Evolutionary conservation across 1,284 basidiomycete genomes (phyloP), one percentile per base, ranked within the genome.

Genomic region (Tranzscheliella williamsii): DNA sequence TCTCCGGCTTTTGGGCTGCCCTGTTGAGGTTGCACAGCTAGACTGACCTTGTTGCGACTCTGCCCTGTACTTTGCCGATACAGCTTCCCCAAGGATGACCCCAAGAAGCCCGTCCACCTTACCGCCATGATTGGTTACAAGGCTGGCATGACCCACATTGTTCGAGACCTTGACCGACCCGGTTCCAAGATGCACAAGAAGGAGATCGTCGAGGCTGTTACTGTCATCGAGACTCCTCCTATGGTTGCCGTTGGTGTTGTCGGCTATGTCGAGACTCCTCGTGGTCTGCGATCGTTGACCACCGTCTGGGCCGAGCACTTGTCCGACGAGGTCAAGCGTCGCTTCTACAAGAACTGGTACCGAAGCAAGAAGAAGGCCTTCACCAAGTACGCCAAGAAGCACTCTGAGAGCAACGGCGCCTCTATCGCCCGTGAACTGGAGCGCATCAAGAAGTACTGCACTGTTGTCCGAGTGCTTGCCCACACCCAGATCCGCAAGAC

Each of bases 311-410:
- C 84, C 65, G 82, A 84, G 80, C 84, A 85, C 81, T 81, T 85
- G 45, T 83, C 81, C 42, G 84, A 85, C 77, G 94, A 97, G 81
- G 81, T 98, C 80, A 97, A 95, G 84, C 90, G 95, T 79, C 87
- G 95, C 77, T 97, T 98, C 89, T 96, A 97, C 89, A 96, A 94
- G 86, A 98, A 97, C 87, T 99, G 95, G 95, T 98, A 98, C 86
- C 88, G 91, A 76, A 94, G 91, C 57, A 99, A 99, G 90, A 98
- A 97, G 87, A 99, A 99, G 87, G 94, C 94, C 38, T 97, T 97
- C 86, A 97, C 94, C 77, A 82, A 82, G 78, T 94, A 97, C 82
- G 94, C 94, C 80, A 96, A 96, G 88, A 97, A 96, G 85, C 89
- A 95, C 81, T 89, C 93, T 49, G 94, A 97, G 82, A 89, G 91